These are phyloP conservation scores for Fusarium nodosum DNA, from an alignment of 2,329 filamentous ascomycete genomes.

Conservation along the genomic window DNA sequence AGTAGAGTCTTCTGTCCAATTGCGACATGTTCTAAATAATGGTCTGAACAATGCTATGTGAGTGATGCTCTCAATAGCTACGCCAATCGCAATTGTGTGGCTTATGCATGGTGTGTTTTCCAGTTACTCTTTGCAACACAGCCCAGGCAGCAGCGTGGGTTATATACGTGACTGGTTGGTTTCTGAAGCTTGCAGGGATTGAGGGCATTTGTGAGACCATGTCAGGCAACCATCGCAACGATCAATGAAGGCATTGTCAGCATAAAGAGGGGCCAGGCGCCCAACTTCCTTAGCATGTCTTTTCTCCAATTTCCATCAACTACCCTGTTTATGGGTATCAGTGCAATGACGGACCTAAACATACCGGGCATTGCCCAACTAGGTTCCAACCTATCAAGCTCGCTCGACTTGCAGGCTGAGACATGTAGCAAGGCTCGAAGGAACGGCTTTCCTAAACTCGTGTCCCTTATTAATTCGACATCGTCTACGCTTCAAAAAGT, in stretches of 20 bases:
- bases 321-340: rapidly evolving
- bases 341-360: background rate
- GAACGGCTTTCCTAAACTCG: background rate
- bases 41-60: too few species aligned
- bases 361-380: background rate
- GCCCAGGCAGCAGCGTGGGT: constrained; percentile 14
- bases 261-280: background rate
- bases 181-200: background rate
- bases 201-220: background rate
- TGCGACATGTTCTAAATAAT: too few species aligned
- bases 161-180: background rate
- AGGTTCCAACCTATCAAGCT: background rate
- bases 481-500: background rate
- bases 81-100: background rate
- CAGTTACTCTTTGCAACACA: background rate
- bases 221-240: background rate
- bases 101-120: constrained; percentile 11
- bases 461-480: constrained; percentile 8
- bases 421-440: background rate
- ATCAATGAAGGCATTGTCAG: background rate
- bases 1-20: too few species aligned
- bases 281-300: rapidly evolving
- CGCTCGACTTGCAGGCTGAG: constrained; percentile 6
- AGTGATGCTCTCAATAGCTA: background rate
- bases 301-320: rapidly evolving